A percentile compares a stretch with the other conserved stretches of the same genome.
These are phyloP conservation scores for Cyclotella sp. DNA, from an alignment of 108 stramenopile genomes.

Conservation along the genomic window DNA sequence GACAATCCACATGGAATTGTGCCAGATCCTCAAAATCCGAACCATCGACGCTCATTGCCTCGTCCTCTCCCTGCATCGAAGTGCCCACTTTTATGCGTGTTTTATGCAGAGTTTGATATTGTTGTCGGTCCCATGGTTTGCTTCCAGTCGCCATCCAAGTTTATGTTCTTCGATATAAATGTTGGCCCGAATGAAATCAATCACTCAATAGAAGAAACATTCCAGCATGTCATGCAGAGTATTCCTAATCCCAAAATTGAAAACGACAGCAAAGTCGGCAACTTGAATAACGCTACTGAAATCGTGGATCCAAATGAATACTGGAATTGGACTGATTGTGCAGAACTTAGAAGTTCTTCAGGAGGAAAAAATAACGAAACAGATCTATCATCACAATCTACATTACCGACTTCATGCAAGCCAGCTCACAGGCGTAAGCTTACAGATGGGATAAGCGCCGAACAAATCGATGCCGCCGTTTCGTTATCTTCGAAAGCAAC, in stretches of 20 bases:
- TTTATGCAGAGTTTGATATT: conserved; percentile 91
- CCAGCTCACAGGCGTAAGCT: neutral
- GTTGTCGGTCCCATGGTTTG: conserved; percentile 78
- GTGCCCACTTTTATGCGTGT: conserved; percentile 81
- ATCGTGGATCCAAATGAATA: conserved; percentile 12
- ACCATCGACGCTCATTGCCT: conserved; percentile 33
- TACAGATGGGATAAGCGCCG: conserved; percentile 1
- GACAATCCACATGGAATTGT: neutral
- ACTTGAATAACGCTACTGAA: neutral
- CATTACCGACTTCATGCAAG: conserved; percentile 5
- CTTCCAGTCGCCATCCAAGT: conserved; percentile 68
- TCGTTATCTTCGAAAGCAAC: conserved; percentile 33
- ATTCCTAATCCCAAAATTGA: neutral
- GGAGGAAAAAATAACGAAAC: conserved; percentile 7
- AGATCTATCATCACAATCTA: conserved; percentile 13
- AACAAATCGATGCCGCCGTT: conserved; percentile 14
- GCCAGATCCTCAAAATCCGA: conserved; percentile 23
- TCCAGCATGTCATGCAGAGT: conserved; percentile 36
- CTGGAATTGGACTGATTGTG: conserved; percentile 7
- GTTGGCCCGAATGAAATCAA: conserved; percentile 61
- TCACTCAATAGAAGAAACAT: conserved; percentile 61
- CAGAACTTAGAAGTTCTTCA: neutral
- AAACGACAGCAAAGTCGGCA: neutral
- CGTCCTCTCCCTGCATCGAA: conserved; percentile 55
- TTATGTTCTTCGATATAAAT: conserved; percentile 78